These are phyloP conservation scores for Lachancea sp. DNA, from an alignment of 805 yeast genomes.

Conservation along the genomic window DNA sequence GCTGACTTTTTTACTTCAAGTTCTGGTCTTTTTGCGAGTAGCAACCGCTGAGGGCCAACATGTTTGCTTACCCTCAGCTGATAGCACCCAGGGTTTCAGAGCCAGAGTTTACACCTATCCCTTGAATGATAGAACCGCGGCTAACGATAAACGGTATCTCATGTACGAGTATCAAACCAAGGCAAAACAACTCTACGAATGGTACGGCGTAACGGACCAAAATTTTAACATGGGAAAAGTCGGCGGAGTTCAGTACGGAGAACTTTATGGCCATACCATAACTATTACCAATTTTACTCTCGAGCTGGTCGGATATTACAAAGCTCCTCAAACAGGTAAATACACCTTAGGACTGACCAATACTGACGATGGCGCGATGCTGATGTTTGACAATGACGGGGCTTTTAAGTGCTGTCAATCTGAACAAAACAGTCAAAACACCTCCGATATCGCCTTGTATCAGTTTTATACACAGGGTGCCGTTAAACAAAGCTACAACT, in stretches of 20 bases:
- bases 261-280: constrained; percentile 8
- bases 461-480: too few relatives aligned
- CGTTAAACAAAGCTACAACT: neutral
- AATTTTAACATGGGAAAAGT: neutral
- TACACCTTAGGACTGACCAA: constrained; percentile 17
- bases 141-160: neutral
- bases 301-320: constrained; percentile 22
- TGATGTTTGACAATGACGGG: neutral
- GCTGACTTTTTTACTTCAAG: too few relatives aligned
- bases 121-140: neutral
- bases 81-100: neutral
- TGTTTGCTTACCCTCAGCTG: neutral
- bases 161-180: neutral
- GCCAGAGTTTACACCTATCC: neutral
- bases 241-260: neutral
- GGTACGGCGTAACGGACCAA: neutral
- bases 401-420: neutral
- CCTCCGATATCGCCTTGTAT: too few relatives aligned
- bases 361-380: neutral
- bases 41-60: too few relatives aligned
- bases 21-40: too few relatives aligned
- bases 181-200: neutral
- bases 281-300: constrained; percentile 20
- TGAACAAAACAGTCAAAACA: too few relatives aligned
- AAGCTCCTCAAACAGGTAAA: constrained; percentile 28